phyloP scores from a whole-genome alignment of 179 eudicot species.

The Silene vulgaris region DNA sequence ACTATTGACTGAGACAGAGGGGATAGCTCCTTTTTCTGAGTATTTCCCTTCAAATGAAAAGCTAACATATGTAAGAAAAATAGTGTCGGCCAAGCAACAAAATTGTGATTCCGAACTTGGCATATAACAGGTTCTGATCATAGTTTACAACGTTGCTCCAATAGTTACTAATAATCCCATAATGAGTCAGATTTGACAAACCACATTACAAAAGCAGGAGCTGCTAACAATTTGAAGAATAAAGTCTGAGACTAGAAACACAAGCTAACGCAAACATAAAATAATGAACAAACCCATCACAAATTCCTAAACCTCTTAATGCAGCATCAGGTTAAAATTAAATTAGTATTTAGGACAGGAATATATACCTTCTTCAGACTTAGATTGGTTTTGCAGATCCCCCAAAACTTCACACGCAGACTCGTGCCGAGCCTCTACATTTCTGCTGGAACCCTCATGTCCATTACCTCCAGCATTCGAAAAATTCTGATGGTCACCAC shows the following conservation, averaged over 20 bases:
- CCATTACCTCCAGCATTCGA: conserved; percentile 21
- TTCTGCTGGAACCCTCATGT: conserved; percentile 24
- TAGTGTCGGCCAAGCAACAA: no score
- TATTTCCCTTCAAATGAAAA: no score
- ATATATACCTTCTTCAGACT: conserved; percentile 32
- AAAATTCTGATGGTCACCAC: conserved; percentile 28
- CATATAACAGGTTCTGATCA: no score
- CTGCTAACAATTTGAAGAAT: background rate
- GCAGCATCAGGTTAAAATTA: conserved; percentile 13
- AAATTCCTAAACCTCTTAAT: background rate
- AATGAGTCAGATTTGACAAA: no score
- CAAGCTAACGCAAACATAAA: background rate
- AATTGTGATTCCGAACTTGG: no score
- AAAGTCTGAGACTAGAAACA: background rate
- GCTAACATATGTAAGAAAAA: no score
- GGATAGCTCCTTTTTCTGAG: no score
- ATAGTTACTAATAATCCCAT: no score
- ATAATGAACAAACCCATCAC: background rate
- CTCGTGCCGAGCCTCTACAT: conserved; percentile 26
- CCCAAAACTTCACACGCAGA: conserved; percentile 23
- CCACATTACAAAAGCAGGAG: background rate
- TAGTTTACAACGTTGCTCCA: no score
- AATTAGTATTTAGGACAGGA: conserved; percentile 4
- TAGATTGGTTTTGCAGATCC: conserved; percentile 24
- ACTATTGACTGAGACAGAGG: no score